Evolutionary conservation across 352 stramenopile genomes (phyloP).

Genomic region (Phytophthora syringae): DNA sequence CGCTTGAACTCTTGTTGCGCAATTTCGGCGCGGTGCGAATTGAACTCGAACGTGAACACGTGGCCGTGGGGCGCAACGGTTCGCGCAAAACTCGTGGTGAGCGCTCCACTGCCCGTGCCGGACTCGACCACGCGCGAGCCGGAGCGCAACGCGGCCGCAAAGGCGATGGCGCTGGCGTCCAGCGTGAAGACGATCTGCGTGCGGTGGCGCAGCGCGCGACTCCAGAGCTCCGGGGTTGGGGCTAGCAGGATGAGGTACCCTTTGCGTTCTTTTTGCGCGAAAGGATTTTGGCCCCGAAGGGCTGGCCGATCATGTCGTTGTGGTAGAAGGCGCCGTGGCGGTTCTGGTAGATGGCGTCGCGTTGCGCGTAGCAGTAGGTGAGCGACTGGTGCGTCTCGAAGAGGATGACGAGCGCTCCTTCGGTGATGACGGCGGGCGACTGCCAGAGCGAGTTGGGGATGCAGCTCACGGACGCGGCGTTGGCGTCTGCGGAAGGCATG

Average conservation of each 20-base stretch:
- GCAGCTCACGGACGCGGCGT: constrained; percentile 31
- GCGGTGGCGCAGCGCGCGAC: constrained; percentile 87
- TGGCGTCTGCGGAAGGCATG: constrained; percentile 35
- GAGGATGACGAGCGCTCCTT: constrained; percentile 96
- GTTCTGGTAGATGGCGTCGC: constrained; percentile 95
- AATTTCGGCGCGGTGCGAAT: constrained; percentile 91
- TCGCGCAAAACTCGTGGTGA: constrained; percentile 93
- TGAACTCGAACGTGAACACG: constrained; percentile 99
- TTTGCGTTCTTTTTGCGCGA: constrained; percentile 65
- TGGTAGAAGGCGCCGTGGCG: constrained; percentile 97
- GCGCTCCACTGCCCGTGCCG: constrained; percentile 91
- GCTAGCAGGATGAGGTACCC: constrained; percentile 95
- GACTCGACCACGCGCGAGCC: constrained; percentile 94
- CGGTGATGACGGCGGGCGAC: constrained; percentile 55
- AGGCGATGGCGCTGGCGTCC: constrained; percentile 94
- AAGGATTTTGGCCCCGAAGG: constrained; percentile 83
- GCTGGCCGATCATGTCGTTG: constrained; percentile 94
- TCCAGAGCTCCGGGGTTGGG: constrained; percentile 98
- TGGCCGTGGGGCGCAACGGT: constrained; percentile 91
- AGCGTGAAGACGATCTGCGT: constrained; percentile 99
- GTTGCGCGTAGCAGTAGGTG: constrained; percentile 94
- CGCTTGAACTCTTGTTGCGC: constrained; percentile 94
- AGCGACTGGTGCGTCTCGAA: constrained; percentile 96
- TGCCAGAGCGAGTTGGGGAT: constrained; percentile 81
- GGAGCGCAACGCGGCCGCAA: constrained; percentile 89